Base-by-base conservation (phyloP, 768 basidiomycete species). In the Pilatotrama ljubarskyi region DNA sequence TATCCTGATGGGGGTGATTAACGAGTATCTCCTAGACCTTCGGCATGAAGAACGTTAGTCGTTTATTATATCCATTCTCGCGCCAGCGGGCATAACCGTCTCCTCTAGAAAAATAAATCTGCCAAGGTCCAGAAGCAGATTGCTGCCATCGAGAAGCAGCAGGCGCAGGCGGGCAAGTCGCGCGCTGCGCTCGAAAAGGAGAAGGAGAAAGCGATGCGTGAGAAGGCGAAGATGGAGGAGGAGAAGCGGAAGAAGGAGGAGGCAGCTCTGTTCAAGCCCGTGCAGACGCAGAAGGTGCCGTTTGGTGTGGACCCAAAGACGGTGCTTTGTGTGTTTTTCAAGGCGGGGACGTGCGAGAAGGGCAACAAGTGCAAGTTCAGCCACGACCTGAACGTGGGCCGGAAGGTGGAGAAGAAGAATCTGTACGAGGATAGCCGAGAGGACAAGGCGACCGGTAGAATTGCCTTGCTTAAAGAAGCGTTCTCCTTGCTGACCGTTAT, bases 281-380 rank as follows among this genome's bases (percentile, higher is more conserved):
- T 87, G 50, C 87, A 91, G 70, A 69, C 77, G 51, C 93, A 94
- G 78, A 94, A 91, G 71, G 82, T 98, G 42, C 93, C 96, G 0
- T 93, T 96, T 59, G 96, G 96, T 22, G 93, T 95, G 46, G 95
- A 98, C 74, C 96, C 95, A 25, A 98, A 97, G 82, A 94, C 92
- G 14, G 78, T 98, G 35, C 79, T 98, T 35, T 98, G 97, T 72
- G 88, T 82, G 25, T 98, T 88, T 79, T 95, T 81, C 82, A 98
- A 98, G 76, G 88, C 91, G 13, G 95, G 96, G 3, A 81, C 76
- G 50, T 99, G 96, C 70, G 94, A 96, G 24, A 98, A 98, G 80
- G 96, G 93, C 24, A 85, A 66, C 72, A 93, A 93, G 77, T 98
- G 97, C 78, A 98, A 96, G 80, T 98, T 97, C 77, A 95, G 94